phyloP scores from a whole-genome alignment of 2,329 filamentous ascomycete genomes.

The Colletotrichum horii region DNA sequence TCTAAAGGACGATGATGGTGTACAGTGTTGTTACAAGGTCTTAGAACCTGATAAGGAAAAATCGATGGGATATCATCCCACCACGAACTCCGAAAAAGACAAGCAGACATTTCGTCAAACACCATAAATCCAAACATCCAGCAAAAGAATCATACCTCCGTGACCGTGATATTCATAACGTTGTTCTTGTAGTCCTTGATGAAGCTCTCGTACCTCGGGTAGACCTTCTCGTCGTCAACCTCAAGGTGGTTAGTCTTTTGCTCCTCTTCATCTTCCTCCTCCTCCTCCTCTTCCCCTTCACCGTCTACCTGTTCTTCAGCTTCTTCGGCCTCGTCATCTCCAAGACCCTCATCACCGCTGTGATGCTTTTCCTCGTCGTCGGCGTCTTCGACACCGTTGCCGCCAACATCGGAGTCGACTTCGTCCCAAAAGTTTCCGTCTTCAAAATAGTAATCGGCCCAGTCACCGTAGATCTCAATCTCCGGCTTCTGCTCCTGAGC shows the following conservation, averaged over 20 bases:
- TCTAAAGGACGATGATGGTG: background rate
- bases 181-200: slow-evolving; percentile 19
- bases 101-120: background rate
- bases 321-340: background rate
- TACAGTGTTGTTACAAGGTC: background rate
- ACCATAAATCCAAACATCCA: background rate
- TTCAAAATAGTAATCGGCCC: slow-evolving; percentile 26
- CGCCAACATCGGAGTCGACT: background rate
- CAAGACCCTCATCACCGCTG: background rate
- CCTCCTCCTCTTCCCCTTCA: background rate
- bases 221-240: background rate
- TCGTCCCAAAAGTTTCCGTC: slow-evolving; percentile 17
- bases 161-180: slow-evolving; percentile 6
- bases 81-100: background rate
- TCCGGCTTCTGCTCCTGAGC: background rate
- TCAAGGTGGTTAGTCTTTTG: background rate
- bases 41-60: background rate
- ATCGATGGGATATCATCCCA: background rate
- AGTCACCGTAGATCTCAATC: slow-evolving; percentile 21
- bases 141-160: background rate
- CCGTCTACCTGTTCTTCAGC: background rate
- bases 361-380: background rate
- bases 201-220: slow-evolving; percentile 19
- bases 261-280: background rate
- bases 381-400: background rate